Evolutionary conservation across 2,329 filamentous ascomycete species (phyloP), one percentile per base, ranked within the genome.

Genomic region (Epichloe coenophiala): DNA sequence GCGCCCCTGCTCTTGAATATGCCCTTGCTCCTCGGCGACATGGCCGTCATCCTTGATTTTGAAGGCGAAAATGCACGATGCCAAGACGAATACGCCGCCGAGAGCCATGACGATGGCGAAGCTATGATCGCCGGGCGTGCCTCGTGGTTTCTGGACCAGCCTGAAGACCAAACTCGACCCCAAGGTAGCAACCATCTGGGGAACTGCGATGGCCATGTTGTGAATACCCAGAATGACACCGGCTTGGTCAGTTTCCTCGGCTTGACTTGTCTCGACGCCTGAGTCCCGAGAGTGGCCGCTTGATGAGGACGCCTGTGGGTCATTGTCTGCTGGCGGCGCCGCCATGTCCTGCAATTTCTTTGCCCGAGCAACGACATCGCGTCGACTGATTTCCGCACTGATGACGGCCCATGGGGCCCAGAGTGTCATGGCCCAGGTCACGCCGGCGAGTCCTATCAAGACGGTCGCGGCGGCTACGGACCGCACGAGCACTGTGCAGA

Each of bases 391-490:
- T 65, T 97, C 91, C 5, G 88, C 88, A 44, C 88, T 89, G 63
- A 97, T 96, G 59, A 97, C 86, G 39, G 91, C 90, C 71, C 91
- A 97, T 0, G 91, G 91, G 0, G 90, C 91, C 91, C 91, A 97
- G 27, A 94, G 79, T 2, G 89, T 89, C 60, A 96, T 72, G 21
- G 90, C 89, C 91, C 91, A 97, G 1, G 88, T 89, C 52, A 97
- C 81, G 36, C 91, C 91, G 45, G 95, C 82, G 23, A 93, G 70
- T 1, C 83, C 87, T 51, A 95, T 84, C 36, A 95, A 76, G 1
- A 80, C 74, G 0, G 86, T 95, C 1, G 87, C 91, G 9, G 76
- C 79, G 51, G 78, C 71, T 7, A 88, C 82, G 2, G 79, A 81
- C 40, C 73, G 76, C 39, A 95, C 86, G 53, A 95, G 75, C 51